Conservation (phyloP, 2,329 filamentous ascomycete genomes). For the Allantophomopsis lycopodina region DNA sequence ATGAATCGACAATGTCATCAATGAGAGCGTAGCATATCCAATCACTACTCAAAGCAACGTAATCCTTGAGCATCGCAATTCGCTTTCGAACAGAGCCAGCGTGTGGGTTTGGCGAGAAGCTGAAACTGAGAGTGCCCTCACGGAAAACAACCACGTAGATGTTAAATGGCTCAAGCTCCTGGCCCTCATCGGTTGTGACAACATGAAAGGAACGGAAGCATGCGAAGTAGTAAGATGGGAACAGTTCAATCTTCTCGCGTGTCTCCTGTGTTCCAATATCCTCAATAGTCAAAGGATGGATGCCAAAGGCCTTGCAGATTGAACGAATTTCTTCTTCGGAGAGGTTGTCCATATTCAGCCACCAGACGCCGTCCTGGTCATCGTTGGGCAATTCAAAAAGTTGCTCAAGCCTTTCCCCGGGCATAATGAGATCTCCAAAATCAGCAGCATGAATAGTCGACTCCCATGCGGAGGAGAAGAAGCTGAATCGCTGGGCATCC, state of each 20-base stretch:
- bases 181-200: slow-evolving; percentile 62
- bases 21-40: slow-evolving; percentile 98
- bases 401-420: slow-evolving; percentile 78
- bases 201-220: slow-evolving; percentile 87
- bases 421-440: slow-evolving; percentile 75
- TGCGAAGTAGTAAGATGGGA: slow-evolving; percentile 95
- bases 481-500: slow-evolving; percentile 77
- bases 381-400: slow-evolving; percentile 60
- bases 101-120: slow-evolving; percentile 77
- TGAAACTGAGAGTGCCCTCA: slow-evolving; percentile 89
- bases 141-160: slow-evolving; percentile 95
- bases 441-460: slow-evolving; percentile 86
- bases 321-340: slow-evolving; percentile 78
- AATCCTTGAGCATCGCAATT: slow-evolving; percentile 87
- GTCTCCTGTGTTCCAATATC: slow-evolving; percentile 93
- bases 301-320: slow-evolving; percentile 86
- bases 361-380: slow-evolving; percentile 77
- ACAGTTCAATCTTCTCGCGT: slow-evolving; percentile 96
- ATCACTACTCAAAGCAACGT: slow-evolving; percentile 85
- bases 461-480: slow-evolving; percentile 92
- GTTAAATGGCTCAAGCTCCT: slow-evolving; percentile 89
- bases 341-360: slow-evolving; percentile 87
- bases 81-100: slow-evolving; percentile 80
- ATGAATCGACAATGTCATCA: slow-evolving; percentile 95
- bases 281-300: slow-evolving; percentile 90